These are phyloP conservation scores for Liriodendron chinense DNA, from an alignment of 164 flowering plant species.

Conservation along the genomic window DNA sequence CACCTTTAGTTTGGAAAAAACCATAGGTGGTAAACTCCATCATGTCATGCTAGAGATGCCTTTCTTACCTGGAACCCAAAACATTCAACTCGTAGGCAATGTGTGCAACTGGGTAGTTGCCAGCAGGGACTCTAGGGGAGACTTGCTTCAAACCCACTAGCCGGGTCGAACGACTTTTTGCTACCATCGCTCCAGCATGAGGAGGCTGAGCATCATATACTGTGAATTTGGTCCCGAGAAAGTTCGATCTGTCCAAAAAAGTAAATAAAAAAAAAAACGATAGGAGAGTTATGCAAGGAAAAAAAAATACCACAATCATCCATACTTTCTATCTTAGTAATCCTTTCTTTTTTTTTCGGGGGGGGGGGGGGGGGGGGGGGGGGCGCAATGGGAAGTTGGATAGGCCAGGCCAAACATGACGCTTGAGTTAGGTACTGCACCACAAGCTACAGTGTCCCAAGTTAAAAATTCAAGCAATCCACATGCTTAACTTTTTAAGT, in stretches of 20 bases:
- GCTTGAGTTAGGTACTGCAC: not conserved
- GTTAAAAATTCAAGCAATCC: too few species aligned
- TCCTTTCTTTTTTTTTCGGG: too few species aligned
- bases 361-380: too few species aligned
- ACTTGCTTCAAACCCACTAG: constrained; percentile 59
- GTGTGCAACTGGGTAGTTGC: constrained; percentile 66
- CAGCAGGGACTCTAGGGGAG: constrained; percentile 60
- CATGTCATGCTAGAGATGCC: not conserved
- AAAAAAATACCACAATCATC: not conserved
- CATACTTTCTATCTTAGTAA: not conserved
- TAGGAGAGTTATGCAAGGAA: not conserved
- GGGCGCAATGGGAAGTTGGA: not conserved
- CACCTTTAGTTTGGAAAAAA: not conserved
- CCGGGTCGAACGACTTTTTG: constrained; percentile 60
- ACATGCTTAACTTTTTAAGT: too few species aligned
- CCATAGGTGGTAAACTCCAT: not conserved
- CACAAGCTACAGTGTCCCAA: not conserved
- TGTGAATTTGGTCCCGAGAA: constrained; percentile 71
- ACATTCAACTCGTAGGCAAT: constrained; percentile 72
- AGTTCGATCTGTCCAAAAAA: constrained; percentile 49
- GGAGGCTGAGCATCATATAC: constrained; percentile 71
- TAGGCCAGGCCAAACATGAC: not conserved
- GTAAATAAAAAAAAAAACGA: not conserved
- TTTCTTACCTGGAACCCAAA: constrained; percentile 63
- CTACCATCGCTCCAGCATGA: constrained; percentile 51